Percentiles rank a stretch among this genome's conserved stretches.
These are phyloP conservation scores for Solanum chacoense DNA, from an alignment of 305 asterid genomes.

Conservation along the genomic window DNA sequence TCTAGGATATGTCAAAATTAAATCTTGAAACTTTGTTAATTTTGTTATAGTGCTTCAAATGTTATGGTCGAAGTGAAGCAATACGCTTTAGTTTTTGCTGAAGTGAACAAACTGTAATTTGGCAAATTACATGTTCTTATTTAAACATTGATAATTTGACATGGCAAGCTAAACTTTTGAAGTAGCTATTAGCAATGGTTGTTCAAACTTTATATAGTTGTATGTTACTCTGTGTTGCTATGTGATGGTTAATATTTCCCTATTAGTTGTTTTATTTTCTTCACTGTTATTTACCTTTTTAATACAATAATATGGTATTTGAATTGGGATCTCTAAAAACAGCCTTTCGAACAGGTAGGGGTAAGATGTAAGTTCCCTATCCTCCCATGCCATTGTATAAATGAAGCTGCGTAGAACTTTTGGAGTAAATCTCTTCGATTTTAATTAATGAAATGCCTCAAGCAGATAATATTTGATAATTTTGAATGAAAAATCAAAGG, in stretches of 20 bases:
- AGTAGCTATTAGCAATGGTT: not conserved
- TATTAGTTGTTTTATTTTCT: not conserved
- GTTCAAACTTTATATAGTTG: not conserved
- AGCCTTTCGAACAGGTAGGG: not conserved
- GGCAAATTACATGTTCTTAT: not conserved
- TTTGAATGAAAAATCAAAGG: not conserved
- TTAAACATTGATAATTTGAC: not conserved
- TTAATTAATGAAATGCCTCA: not conserved
- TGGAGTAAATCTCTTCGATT: not conserved
- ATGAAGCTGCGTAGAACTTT: not conserved
- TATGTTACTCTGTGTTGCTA: not conserved
- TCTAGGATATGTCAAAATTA: not conserved
- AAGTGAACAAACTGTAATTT: not conserved
- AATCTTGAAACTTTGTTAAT: not conserved
- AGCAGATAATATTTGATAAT: not conserved
- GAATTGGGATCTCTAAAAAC: not conserved
- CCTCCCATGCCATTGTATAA: not conserved
- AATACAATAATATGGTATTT: not conserved
- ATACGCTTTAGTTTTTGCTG: not conserved
- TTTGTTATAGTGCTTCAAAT: not conserved
- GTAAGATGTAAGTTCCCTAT: not conserved
- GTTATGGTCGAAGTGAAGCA: not conserved
- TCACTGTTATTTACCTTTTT: not conserved
- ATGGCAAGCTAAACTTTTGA: not conserved
- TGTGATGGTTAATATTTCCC: not conserved